phyloP scores from a whole-genome alignment of 176 grass and related monocot genomes.

The Pharus latifolius region DNA sequence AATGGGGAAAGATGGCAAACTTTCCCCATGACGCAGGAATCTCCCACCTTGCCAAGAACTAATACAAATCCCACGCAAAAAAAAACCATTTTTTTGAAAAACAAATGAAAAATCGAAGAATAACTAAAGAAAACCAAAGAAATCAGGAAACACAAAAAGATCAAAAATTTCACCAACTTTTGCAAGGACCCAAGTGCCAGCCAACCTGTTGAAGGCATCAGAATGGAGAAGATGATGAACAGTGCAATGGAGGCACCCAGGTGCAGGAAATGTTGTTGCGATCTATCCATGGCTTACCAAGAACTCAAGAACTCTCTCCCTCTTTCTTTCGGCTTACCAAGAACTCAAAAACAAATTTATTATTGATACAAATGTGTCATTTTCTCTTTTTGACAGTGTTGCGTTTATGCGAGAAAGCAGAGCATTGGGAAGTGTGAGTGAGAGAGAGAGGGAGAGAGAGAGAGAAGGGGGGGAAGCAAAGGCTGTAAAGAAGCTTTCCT shows the following conservation, averaged over 20 bases:
- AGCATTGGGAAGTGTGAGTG: not conserved
- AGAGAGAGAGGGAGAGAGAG: not conserved
- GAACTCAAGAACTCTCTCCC: not conserved
- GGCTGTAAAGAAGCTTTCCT: too few relatives aligned
- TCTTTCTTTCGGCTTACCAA: not conserved
- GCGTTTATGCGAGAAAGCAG: conserved; percentile 2
- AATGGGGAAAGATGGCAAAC: not conserved
- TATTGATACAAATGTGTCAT: conserved; percentile 3
- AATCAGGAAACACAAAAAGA: not conserved
- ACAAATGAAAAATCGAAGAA: not conserved
- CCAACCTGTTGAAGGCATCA: conserved; percentile 11
- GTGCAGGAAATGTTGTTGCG: not conserved
- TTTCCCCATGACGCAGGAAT: not conserved
- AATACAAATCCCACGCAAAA: not conserved
- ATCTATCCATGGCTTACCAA: conserved; percentile 6
- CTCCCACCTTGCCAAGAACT: not conserved
- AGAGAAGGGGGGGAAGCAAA: not conserved
- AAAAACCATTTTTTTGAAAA: not conserved
- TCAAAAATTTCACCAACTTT: not conserved
- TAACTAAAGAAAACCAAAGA: not conserved
- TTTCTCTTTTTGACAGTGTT: not conserved
- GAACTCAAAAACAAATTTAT: not conserved
- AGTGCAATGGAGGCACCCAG: not conserved
- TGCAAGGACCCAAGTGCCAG: not conserved
- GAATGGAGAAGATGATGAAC: not conserved